Conservation (phyloP, 306 rosid genomes). For the Prunus dulcis region DNA sequence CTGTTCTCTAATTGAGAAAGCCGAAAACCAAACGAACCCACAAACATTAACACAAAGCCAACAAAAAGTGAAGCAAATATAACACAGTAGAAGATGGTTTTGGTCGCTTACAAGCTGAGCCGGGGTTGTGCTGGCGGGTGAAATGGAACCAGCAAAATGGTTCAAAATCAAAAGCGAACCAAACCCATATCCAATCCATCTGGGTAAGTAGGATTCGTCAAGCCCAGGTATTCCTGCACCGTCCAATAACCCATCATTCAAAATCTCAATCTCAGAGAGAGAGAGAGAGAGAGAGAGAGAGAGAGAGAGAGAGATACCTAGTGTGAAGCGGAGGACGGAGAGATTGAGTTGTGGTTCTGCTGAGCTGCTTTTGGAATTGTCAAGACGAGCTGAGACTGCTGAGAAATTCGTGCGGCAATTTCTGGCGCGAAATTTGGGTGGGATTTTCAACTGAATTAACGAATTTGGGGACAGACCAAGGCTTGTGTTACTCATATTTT, state of each 20-base stretch:
- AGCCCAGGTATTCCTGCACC: conserved; percentile 83
- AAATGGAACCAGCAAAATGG: conserved; percentile 65
- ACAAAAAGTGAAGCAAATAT: background rate
- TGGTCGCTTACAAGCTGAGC: conserved; percentile 55
- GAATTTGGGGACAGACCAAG: conserved; percentile 22
- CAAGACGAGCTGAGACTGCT: conserved; percentile 46
- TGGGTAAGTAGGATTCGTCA: conserved; percentile 89
- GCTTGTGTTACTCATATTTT: conserved; percentile 32
- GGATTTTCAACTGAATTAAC: conserved; percentile 25
- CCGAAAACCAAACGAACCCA: conserved; percentile 15
- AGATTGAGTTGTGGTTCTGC: conserved; percentile 59
- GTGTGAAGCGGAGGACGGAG: conserved; percentile 88
- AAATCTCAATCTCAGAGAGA: background rate
- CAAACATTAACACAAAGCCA: background rate
- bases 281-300: conserved; percentile 14
- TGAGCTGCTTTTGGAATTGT: conserved; percentile 44
- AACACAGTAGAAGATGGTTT: background rate
- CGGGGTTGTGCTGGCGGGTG: conserved; percentile 38
- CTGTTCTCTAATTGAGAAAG: conserved; percentile 51
- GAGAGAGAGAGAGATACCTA: conserved; percentile 40
- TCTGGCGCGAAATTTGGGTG: conserved; percentile 30
- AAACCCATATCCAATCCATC: conserved; percentile 95
- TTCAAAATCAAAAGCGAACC: conserved; percentile 76
- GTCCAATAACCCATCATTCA: background rate
- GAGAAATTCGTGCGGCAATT: conserved; percentile 18